phyloP scores from a whole-genome alignment of 805 yeast genomes.

The Metschnikowia lochheadii region DNA sequence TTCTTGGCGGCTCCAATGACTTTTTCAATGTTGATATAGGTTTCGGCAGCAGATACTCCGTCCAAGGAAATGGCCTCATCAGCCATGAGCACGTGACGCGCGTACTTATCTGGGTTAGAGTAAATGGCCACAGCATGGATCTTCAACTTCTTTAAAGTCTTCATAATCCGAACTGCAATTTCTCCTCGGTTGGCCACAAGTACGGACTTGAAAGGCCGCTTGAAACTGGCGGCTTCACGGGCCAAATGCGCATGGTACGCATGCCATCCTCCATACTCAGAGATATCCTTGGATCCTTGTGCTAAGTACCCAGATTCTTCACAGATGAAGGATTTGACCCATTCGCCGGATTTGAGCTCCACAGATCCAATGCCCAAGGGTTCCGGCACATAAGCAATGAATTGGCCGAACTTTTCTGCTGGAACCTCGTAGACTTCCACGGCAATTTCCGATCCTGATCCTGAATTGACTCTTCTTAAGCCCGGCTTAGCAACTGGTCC shows the following conservation, averaged over 20 bases:
- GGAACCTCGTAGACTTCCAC: conserved; percentile 87
- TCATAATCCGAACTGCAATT: conserved; percentile 91
- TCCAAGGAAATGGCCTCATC: conserved; percentile 76
- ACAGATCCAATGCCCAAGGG: conserved; percentile 95
- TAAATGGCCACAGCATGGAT: conserved; percentile 83
- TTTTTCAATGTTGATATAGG: conserved; percentile 82
- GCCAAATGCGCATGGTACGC: conserved; percentile 45
- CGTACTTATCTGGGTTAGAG: conserved; percentile 84
- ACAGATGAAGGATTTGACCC: conserved; percentile 92
- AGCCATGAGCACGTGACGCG: conserved; percentile 80
- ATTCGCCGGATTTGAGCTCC: conserved; percentile 72
- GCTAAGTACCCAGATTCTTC: conserved; percentile 81
- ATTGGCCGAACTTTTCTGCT: conserved; percentile 68
- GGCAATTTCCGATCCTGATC: conserved; percentile 63
- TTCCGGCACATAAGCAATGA: conserved; percentile 84
- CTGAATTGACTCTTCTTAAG: conserved; percentile 61
- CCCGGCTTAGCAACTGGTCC: conserved; percentile 93
- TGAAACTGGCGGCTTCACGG: conserved; percentile 22
- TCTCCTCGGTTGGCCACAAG: conserved; percentile 97
- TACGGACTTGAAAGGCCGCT: conserved; percentile 74
- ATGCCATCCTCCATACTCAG: conserved; percentile 88
- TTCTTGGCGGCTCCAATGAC: conserved; percentile 80
- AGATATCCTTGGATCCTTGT: conserved; percentile 72
- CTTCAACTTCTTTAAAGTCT: conserved; percentile 74
- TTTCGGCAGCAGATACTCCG: conserved; percentile 85